phyloP scores from a whole-genome alignment of 805 yeast species.

The Zygoascus flipseniorum region DNA sequence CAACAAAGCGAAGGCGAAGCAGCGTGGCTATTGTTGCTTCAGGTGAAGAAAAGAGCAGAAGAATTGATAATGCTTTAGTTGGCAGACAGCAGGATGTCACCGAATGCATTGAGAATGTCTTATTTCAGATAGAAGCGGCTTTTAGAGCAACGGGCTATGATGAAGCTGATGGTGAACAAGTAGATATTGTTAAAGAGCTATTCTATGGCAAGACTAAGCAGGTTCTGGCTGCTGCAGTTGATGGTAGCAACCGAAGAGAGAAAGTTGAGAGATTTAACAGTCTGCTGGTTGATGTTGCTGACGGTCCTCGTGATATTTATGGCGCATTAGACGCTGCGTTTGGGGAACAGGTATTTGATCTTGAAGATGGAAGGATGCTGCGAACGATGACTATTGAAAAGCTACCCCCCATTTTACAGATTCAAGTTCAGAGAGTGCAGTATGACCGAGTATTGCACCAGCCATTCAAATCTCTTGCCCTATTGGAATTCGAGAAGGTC shows the following conservation, averaged over 20 bases:
- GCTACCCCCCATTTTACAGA: conserved; percentile 75
- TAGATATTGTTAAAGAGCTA: conserved; percentile 67
- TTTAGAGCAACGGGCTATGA: conserved; percentile 58
- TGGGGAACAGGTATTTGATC: conserved; percentile 55
- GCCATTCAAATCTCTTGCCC: conserved; percentile 77
- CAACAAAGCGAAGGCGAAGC: conserved; percentile 1
- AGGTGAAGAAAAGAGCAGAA: conserved; percentile 2
- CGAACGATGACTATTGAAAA: conserved; percentile 63
- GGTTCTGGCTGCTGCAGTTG: conserved; percentile 37
- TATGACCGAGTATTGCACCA: conserved; percentile 65
- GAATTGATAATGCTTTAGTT: conserved; percentile 36
- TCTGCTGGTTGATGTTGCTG: conserved; percentile 76
- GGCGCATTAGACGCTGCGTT: conserved; percentile 85
- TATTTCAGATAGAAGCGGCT: conserved; percentile 85
- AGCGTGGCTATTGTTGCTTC: background rate
- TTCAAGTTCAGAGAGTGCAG: conserved; percentile 90
- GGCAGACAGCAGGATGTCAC: conserved; percentile 97
- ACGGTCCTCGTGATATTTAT: conserved; percentile 80
- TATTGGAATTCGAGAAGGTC: conserved; percentile 68
- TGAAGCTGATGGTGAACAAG: conserved; percentile 60
- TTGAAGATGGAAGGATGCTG: conserved; percentile 63
- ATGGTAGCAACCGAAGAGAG: conserved; percentile 35
- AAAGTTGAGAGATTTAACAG: conserved; percentile 72
- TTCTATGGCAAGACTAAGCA: conserved; percentile 86
- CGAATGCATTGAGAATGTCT: conserved; percentile 90